phyloP scores from a whole-genome alignment of 208 protist genomes.

The Wallacemonas sp. region DNA sequence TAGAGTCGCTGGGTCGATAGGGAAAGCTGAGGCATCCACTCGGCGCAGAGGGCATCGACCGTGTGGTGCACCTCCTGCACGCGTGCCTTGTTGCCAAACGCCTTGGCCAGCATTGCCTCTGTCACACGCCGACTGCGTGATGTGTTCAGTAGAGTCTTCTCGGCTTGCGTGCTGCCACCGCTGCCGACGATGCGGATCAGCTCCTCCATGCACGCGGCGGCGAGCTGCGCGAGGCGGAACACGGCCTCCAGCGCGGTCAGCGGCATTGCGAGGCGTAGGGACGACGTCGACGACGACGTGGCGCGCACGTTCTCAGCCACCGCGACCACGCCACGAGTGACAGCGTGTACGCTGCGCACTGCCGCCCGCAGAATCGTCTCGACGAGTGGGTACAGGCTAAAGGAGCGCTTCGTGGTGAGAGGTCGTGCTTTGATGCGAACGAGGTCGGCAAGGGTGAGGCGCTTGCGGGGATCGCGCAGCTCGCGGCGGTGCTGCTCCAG shows the following conservation, averaged over 20 bases:
- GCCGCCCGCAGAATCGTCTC: conserved; percentile 32
- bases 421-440: conserved; percentile 83
- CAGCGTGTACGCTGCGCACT: background rate
- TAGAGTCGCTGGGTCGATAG: conserved; percentile 14
- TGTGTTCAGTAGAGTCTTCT: conserved; percentile 83
- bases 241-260: conserved; percentile 18
- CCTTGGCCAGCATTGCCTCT: conserved; percentile 65
- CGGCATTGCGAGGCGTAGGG: background rate
- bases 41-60: conserved; percentile 41
- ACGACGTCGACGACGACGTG: background rate
- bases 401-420: conserved; percentile 81
- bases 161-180: conserved; percentile 82
- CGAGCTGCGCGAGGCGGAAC: conserved; percentile 42
- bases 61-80: conserved; percentile 62
- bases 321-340: background rate
- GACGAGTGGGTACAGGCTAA: conserved; percentile 59
- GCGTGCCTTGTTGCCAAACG: conserved; percentile 79
- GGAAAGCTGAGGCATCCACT: conserved; percentile 45
- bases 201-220: conserved; percentile 75
- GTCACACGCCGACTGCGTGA: conserved; percentile 70
- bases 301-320: too few relatives aligned
- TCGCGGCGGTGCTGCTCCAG: conserved; percentile 68
- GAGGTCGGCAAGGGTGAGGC: conserved; percentile 74
- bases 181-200: conserved; percentile 80
- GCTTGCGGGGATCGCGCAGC: conserved; percentile 77